Evolutionary conservation across 176 grass and related monocot genomes (phyloP), one percentile per base, ranked within the genome.

Genomic region (Thinopyrum elongatum): DNA sequence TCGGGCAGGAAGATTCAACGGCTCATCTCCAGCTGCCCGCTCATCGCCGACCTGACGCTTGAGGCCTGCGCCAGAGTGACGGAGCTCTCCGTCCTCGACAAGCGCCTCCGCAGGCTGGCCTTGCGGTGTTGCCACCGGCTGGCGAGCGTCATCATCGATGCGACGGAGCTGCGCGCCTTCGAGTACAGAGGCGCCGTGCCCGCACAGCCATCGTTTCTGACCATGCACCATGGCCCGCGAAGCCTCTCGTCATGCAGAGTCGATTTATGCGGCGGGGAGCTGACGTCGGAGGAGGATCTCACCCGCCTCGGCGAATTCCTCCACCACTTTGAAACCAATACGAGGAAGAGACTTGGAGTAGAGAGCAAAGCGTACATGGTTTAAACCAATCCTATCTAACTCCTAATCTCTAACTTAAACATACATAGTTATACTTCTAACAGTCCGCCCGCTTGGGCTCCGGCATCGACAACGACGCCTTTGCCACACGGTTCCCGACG

Each of bases 61-160:
- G 57, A 80, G 77, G 28, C 57, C 14, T 87, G 77, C 57, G 1
- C 1, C 1, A 5, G 0, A 2, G 3, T 87, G 6, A 36, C 38
- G 6, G 11, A 5, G 57, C 67, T 87, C 85, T 33, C 39, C 28
- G 17, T 87, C 28, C 7, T 21, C 36, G 5, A 3, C 27, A 47
- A 46, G 21, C 55, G 55, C 21, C 77, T 87, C 77, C 67, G 57
- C 9, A 64, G 27, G 39, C 55, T 86, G 13, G 3, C 55, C 2
- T n/a, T 87, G 10, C 69, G 27, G 19, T 87, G 68, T 41, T 87
- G 78, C 77, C 66, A 86, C 78, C 6, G 2, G 5, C 78, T 87
- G 22, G 29, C 29, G 27, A 1, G 35, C 53, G 38, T 81, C 39
- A 10, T 30, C 67, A 59, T 74, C 15, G 38, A 72, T 58, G 41